Evolutionary conservation across 768 basidiomycete genomes (phyloP).

Genomic region (Trichaptum fuscoviolaceum): DNA sequence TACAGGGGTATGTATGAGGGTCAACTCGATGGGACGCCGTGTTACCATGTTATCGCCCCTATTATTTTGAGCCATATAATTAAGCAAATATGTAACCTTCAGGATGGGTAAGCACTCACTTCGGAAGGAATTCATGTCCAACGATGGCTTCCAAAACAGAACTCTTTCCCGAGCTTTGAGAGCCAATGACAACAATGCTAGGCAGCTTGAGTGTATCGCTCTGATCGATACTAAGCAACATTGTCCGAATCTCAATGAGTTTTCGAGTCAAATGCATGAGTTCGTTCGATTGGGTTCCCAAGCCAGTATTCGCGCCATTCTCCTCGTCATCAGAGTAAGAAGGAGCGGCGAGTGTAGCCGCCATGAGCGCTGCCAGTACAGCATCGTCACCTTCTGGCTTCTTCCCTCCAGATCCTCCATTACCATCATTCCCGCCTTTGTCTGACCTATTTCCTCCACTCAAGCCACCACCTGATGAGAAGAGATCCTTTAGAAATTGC

Average conservation of each 20-base stretch:
- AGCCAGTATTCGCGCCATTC: slow-evolving; percentile 24
- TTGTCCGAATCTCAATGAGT: slow-evolving; percentile 91
- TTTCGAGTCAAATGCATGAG: slow-evolving; percentile 92
- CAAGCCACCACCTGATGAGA: slow-evolving; percentile 28
- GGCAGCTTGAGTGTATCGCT: slow-evolving; percentile 91
- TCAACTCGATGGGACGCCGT: slow-evolving; percentile 94
- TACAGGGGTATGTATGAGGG: slow-evolving; percentile 85
- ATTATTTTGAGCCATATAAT: slow-evolving; percentile 3
- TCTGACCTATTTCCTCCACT: slow-evolving; percentile 20
- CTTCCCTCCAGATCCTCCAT: slow-evolving; percentile 20
- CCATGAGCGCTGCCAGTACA: slow-evolving; percentile 68
- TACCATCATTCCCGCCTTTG: slow-evolving; percentile 16
- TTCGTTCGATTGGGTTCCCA: slow-evolving; percentile 63
- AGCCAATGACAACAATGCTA: slow-evolving; percentile 97
- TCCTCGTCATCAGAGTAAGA: slow-evolving; percentile 46
- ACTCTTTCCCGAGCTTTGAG: slow-evolving; percentile 98
- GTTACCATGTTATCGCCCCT: slow-evolving; percentile 99
- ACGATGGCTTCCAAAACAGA: slow-evolving; percentile 97
- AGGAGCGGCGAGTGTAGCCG: slow-evolving; percentile 74
- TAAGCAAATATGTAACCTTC: slow-evolving; percentile 6
- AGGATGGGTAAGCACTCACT: slow-evolving; percentile 49
- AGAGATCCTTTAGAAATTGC: slow-evolving; percentile 67
- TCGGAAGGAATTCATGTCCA: slow-evolving; percentile 96
- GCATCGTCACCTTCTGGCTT: slow-evolving; percentile 46
- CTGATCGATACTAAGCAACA: slow-evolving; percentile 95